These are phyloP conservation scores for Phytophthora brassicae DNA, from an alignment of 352 stramenopile species.

Conservation along the genomic window DNA sequence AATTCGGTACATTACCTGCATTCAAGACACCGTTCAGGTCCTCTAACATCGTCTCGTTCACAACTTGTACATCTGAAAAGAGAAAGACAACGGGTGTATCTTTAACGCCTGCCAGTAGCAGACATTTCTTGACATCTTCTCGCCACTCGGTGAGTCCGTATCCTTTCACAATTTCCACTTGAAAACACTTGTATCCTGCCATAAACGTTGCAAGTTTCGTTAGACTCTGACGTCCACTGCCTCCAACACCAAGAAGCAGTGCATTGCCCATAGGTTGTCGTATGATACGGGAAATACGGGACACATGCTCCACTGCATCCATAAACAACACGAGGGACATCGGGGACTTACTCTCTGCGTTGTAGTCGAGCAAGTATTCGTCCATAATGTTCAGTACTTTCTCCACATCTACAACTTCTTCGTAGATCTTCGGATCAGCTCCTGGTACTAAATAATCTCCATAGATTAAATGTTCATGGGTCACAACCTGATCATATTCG, in stretches of 20 bases:
- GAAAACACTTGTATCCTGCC: conserved; percentile 91
- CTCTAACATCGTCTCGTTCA: conserved; percentile 95
- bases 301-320: conserved; percentile 87
- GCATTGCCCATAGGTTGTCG: conserved; percentile 88
- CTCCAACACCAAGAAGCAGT: conserved; percentile 91
- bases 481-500: conserved; percentile 82
- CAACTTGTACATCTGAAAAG: conserved; percentile 94
- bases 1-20: conserved; percentile 93
- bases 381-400: conserved; percentile 87
- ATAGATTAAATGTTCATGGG: conserved; percentile 72
- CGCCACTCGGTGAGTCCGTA: conserved; percentile 93
- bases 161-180: conserved; percentile 95
- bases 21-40: conserved; percentile 96
- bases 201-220: conserved; percentile 93
- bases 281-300: conserved; percentile 79
- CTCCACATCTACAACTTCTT: conserved; percentile 85
- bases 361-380: conserved; percentile 90
- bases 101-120: conserved; percentile 90
- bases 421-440: conserved; percentile 85
- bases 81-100: conserved; percentile 92
- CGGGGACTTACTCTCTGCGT: conserved; percentile 89
- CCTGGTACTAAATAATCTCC: conserved; percentile 82
- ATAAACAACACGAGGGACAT: conserved; percentile 91
- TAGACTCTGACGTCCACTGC: conserved; percentile 91
- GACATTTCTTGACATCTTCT: conserved; percentile 92